A percentile compares a stretch with the other conserved stretches of the same genome.
Conservation (phyloP, 2,329 filamentous ascomycete species). For the Huntiella decipiens region DNA sequence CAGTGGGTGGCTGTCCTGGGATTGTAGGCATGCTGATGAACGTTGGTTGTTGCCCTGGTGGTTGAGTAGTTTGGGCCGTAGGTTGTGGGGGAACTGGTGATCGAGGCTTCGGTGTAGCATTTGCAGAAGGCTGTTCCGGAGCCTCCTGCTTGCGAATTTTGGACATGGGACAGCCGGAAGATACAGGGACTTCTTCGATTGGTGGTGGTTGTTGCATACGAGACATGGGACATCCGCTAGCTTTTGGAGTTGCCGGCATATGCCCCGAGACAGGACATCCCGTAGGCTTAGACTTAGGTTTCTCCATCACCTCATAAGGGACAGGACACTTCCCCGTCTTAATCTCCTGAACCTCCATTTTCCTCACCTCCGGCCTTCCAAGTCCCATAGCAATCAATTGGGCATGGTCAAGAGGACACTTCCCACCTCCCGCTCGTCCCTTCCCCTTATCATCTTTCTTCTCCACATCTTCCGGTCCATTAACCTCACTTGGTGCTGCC, state of each 20-base stretch:
- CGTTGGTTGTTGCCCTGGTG: slow-evolving; percentile 22
- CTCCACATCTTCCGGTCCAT: background rate
- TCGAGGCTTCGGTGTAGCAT: slow-evolving; percentile 6
- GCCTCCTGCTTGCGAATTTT: too few species aligned
- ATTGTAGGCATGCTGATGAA: slow-evolving; percentile 29
- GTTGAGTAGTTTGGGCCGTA: background rate
- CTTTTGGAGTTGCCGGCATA: background rate
- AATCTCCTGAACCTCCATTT: too few species aligned
- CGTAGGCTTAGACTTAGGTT: background rate
- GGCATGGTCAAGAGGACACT: slow-evolving; percentile 40
- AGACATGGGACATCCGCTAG: too few species aligned
- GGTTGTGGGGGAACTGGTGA: slow-evolving; percentile 13
- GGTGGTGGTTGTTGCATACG: too few species aligned
- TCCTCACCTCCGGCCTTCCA: background rate
- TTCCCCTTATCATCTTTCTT: background rate
- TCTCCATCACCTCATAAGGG: background rate
- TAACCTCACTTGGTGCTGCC: background rate
- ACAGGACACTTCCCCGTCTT: background rate
- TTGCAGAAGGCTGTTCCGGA: too few species aligned
- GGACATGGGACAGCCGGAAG: background rate
- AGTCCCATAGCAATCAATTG: slow-evolving; percentile 22
- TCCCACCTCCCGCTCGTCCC: slow-evolving; percentile 18
- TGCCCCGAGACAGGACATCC: background rate
- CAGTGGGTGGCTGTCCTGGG: slow-evolving; percentile 13
- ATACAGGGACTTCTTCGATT: too few species aligned